Conservation (phyloP, 2,329 filamentous ascomycete genomes). For the Aspergillus brasiliensis region DNA sequence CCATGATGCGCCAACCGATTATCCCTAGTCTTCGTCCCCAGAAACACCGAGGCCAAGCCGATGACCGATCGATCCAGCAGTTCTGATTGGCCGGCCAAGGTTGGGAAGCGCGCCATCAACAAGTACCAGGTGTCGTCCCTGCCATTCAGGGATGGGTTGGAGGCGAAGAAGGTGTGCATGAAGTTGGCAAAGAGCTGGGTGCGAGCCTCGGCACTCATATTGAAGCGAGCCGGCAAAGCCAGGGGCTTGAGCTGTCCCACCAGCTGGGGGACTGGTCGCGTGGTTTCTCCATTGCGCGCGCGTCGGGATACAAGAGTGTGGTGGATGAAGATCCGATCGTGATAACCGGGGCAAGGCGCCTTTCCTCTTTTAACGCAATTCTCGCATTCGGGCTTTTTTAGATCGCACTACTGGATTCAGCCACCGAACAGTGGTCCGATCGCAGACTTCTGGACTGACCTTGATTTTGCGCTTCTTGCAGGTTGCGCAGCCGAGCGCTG, state of each 20-base stretch:
- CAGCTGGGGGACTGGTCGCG: background rate
- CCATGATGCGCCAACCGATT: background rate
- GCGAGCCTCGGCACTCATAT: background rate
- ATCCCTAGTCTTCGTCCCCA: background rate
- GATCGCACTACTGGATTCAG: background rate
- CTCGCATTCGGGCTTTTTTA: background rate
- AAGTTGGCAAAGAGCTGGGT: slow-evolving; percentile 12
- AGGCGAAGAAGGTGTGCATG: background rate
- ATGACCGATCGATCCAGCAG: background rate
- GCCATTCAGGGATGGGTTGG: background rate
- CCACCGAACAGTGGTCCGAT: background rate
- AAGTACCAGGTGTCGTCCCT: background rate
- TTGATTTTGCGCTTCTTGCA: background rate
- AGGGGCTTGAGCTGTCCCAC: background rate
- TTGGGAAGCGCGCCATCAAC: background rate
- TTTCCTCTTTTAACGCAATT: background rate
- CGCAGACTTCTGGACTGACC: background rate
- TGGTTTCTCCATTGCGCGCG: background rate
- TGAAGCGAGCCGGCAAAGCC: background rate
- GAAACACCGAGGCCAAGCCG: background rate
- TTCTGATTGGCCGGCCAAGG: background rate
- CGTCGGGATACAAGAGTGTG: background rate
- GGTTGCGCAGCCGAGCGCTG: background rate
- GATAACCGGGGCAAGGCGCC: background rate
- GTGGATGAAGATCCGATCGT: background rate